Evolutionary conservation across 2,329 filamentous ascomycete genomes (phyloP).

Genomic region (Curvularia hawaiiensis): DNA sequence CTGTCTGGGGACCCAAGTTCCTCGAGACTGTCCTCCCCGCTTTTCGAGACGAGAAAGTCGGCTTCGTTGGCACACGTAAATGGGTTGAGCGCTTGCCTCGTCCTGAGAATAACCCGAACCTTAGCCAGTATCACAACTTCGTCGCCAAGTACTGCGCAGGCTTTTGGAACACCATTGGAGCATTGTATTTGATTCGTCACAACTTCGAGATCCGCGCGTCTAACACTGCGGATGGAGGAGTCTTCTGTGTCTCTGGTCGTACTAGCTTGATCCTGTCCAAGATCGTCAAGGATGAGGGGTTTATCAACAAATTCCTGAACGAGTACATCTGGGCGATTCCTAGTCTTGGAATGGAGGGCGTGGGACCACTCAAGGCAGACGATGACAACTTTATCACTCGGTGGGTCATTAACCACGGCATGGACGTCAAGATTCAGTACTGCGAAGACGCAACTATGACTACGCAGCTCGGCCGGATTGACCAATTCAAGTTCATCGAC

Average conservation of each 20-base stretch:
- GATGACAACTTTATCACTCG: conserved; percentile 58
- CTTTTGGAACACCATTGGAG: conserved; percentile 32
- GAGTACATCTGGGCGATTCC: conserved; percentile 17
- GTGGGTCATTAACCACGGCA: conserved; percentile 54
- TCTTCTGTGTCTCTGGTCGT: conserved; percentile 42
- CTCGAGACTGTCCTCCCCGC: conserved; percentile 24
- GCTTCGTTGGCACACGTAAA: conserved; percentile 32
- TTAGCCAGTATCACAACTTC: neutral
- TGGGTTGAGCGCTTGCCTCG: conserved; percentile 24
- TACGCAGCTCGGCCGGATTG: conserved; percentile 50
- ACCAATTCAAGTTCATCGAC: conserved; percentile 21
- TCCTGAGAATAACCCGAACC: neutral
- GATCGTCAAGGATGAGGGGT: conserved; percentile 29
- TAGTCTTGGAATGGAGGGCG: conserved; percentile 4
- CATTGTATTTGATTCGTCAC: conserved; percentile 38
- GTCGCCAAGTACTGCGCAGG: conserved; percentile 19
- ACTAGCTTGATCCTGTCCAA: conserved; percentile 30
- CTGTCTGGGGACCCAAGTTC: conserved; percentile 24
- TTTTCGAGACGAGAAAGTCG: conserved; percentile 24
- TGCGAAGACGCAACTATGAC: conserved; percentile 54
- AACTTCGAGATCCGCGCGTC: conserved; percentile 43
- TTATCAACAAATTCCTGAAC: conserved; percentile 26
- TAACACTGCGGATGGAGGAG: conserved; percentile 39
- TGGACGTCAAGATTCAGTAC: conserved; percentile 60
- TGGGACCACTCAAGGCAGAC: conserved; percentile 32